Evolutionary conservation across 306 rosid genomes (phyloP), one percentile per base, ranked within the genome.

Genomic region (Nissolia schottii): DNA sequence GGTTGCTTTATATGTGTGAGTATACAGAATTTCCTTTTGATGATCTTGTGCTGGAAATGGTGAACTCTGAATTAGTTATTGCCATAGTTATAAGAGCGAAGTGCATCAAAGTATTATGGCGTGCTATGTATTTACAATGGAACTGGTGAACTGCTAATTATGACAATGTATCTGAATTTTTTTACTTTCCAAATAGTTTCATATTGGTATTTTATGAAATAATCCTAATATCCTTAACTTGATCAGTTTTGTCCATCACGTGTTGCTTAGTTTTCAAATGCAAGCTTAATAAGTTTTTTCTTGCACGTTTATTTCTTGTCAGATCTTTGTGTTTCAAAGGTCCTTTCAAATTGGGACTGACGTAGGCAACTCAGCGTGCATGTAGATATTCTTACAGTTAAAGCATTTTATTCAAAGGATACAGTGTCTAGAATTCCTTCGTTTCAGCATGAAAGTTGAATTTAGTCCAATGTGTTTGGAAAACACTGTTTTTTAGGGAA

Each of bases 381-480:
- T 40, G 20, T 43, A 22, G 51, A 67, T 57, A 35, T 57, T 35
- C 31, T 10, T 24, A 45, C 7, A 12, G 29, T 69, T 50, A 37
- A 58, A 49, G 14, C 27, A 32, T 16, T 49, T 25, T 56, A 8
- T 57, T 25, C 28, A n/a, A 34, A 18, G 19, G 25, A 58, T 56
- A 29, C 23, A 50, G 3, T 61, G 29, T 41, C 43, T 13, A 22
- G 6, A 10, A 10, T 15, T 16, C 66, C 40, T 37, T 68, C 57
- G n/a, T 32, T 64, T 56, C n/a, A 45, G 74, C 41, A 60, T 58
- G 54, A 40, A 66, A 67, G 38, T 61, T 32, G 46, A 49, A 29
- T 16, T 57, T 72, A 27, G 49, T 72, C 18, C 14, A 46, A 56
- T 67, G 64, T 48, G 27, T 55, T 55, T 55, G 22, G 40, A 29